These are phyloP conservation scores for Dendryphion nanum DNA, from an alignment of 2,329 filamentous ascomycete species.

Conservation along the genomic window DNA sequence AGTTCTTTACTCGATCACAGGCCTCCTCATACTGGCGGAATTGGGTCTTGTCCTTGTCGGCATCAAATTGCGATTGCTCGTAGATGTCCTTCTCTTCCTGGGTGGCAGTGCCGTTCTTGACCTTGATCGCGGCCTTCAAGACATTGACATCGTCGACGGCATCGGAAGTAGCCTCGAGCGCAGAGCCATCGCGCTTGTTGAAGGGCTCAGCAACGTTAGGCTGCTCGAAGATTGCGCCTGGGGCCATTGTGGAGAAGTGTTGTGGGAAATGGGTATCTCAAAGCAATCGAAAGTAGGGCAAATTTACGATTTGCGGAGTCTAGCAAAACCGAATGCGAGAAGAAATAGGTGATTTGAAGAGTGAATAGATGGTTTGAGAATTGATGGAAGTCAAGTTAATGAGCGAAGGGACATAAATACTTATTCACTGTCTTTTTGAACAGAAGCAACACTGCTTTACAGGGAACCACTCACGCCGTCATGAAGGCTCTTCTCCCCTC, in stretches of 20 bases:
- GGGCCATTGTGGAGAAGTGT: conserved; percentile 41
- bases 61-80: conserved; percentile 66
- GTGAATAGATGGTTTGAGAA: not conserved
- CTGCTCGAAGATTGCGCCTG: conserved; percentile 43
- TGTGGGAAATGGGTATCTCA: conserved; percentile 15
- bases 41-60: conserved; percentile 72
- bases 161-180: conserved; percentile 59
- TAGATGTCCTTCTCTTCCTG: conserved; percentile 51
- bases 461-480: not conserved
- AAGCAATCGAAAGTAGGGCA: conserved; percentile 3
- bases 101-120: conserved; percentile 46
- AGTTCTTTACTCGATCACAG: conserved; percentile 80
- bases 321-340: not conserved
- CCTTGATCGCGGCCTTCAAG: conserved; percentile 55
- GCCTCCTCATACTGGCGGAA: conserved; percentile 83
- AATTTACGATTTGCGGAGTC: not conserved
- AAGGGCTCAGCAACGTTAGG: conserved; percentile 45
- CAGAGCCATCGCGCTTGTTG: conserved; percentile 55
- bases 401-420: not conserved
- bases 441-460: conserved; percentile 1
- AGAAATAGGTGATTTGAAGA: conserved; percentile 2
- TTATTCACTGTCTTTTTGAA: conserved; percentile 2
- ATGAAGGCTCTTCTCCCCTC: conserved; percentile 6
- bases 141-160: conserved; percentile 61
- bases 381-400: conserved; percentile 1